Conservation (phyloP, 2,329 filamentous ascomycete genomes). For the Stemphylium beticola region DNA sequence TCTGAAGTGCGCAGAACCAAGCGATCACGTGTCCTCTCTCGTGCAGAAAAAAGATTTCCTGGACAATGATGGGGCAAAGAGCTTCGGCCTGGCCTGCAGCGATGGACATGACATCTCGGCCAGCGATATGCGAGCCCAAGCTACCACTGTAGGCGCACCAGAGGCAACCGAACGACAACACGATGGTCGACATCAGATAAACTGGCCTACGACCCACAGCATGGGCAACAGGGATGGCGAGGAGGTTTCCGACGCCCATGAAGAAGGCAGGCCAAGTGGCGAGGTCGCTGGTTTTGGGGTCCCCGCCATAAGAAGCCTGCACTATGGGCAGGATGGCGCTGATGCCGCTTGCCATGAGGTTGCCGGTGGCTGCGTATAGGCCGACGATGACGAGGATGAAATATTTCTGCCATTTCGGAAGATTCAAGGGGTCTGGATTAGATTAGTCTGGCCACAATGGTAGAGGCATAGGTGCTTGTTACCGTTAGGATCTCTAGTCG, state of each 20-base stretch:
- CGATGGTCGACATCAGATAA: constrained; percentile 14
- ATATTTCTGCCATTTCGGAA: constrained; percentile 18
- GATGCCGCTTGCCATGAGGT: constrained; percentile 18
- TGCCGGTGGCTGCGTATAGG: constrained; percentile 14
- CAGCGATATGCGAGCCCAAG: constrained; percentile 15
- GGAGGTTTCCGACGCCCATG: constrained; percentile 18
- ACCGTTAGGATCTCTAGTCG: constrained; percentile 18
- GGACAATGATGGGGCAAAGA: constrained; percentile 15
- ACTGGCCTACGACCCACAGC: constrained; percentile 17
- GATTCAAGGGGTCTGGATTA: constrained; percentile 12
- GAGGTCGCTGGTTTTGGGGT: constrained; percentile 14
- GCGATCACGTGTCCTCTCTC: constrained; percentile 16
- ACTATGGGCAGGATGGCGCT: constrained; percentile 16
- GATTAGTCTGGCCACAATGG: not conserved
- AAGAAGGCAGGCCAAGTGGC: constrained; percentile 19
- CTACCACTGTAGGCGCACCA: constrained; percentile 15
- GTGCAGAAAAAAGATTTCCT: constrained; percentile 18
- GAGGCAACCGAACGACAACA: constrained; percentile 14
- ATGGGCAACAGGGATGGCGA: constrained; percentile 17
- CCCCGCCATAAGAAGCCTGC: constrained; percentile 5
- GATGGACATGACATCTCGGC: constrained; percentile 18
- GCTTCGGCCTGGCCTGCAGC: constrained; percentile 20
- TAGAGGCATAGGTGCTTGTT: not conserved
- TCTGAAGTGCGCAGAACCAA: constrained; percentile 19
- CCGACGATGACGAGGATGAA: constrained; percentile 17